Percentiles rank a stretch among this genome's conserved stretches.
Evolutionary conservation across 1,284 basidiomycete genomes (phyloP).

Genomic region (Ceratobasidium sp.): DNA sequence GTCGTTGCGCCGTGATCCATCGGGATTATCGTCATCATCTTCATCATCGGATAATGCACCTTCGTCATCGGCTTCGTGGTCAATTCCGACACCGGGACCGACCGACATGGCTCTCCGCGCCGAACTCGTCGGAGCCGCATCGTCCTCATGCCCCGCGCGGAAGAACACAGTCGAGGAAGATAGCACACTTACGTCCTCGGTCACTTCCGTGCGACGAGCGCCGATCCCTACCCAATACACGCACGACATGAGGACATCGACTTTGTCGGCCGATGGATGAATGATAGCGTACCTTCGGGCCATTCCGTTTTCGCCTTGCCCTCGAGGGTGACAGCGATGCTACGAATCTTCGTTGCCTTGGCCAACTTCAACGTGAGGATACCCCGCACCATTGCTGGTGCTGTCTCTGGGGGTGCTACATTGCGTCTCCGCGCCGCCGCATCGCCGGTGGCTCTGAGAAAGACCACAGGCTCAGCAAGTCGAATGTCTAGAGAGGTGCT

Average conservation of each 20-base stretch:
- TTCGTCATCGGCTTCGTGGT: constrained; percentile 48
- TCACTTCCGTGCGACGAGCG: constrained; percentile 76
- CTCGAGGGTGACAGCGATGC: constrained; percentile 79
- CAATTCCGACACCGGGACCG: constrained; percentile 68
- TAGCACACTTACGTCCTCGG: constrained; percentile 81
- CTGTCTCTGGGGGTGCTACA: constrained; percentile 55
- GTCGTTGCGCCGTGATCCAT: constrained; percentile 42
- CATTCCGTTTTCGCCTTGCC: constrained; percentile 76
- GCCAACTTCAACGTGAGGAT: constrained; percentile 79
- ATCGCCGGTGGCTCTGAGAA: constrained; percentile 65
- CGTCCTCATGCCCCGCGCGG: constrained; percentile 53
- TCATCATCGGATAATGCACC: constrained; percentile 49
- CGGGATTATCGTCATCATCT: constrained; percentile 49
- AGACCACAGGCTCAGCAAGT: constrained; percentile 83
- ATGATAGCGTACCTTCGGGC: constrained; percentile 76
- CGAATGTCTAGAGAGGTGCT: constrained; percentile 57
- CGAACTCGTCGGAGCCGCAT: constrained; percentile 18
- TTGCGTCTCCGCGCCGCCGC: constrained; percentile 56
- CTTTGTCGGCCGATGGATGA: constrained; percentile 18
- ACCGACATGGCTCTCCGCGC: constrained; percentile 73
- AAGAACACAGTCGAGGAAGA: constrained; percentile 79
- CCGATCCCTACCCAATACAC: constrained; percentile 67
- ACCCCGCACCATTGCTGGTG: constrained; percentile 86
- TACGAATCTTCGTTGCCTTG: constrained; percentile 86
- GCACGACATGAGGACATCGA: constrained; percentile 2